Evolutionary conservation across 345 rosid genomes (phyloP).

Genomic region (Eucalyptus melliodora): DNA sequence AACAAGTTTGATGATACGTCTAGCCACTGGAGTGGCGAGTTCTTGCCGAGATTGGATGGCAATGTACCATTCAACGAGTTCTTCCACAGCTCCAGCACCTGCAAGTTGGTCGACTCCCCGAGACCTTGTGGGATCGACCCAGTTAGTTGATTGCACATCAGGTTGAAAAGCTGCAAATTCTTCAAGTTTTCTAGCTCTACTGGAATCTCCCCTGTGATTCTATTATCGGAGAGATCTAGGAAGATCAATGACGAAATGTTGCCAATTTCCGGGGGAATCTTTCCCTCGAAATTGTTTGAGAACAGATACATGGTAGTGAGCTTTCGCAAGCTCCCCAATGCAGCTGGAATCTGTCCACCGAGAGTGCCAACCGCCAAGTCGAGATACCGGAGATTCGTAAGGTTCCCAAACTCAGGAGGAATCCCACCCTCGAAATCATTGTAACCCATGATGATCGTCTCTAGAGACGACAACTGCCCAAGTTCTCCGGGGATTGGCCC

Average conservation of each 20-base stretch:
- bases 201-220: slow-evolving; percentile 59
- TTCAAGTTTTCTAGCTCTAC: slow-evolving; percentile 29
- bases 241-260: slow-evolving; percentile 37
- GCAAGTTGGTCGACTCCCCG: slow-evolving; percentile 42
- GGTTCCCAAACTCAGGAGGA: slow-evolving; percentile 60
- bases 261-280: slow-evolving; percentile 52
- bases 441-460: slow-evolving; percentile 63
- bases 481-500: slow-evolving; percentile 50
- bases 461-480: slow-evolving; percentile 46
- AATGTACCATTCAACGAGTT: slow-evolving; percentile 49
- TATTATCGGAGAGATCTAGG: slow-evolving; percentile 67
- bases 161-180: slow-evolving; percentile 56
- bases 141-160: slow-evolving; percentile 60
- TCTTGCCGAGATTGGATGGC: slow-evolving; percentile 48
- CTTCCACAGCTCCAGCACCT: slow-evolving; percentile 71
- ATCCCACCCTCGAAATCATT: slow-evolving; percentile 54
- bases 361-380: slow-evolving; percentile 69
- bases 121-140: slow-evolving; percentile 40
- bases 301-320: slow-evolving; percentile 60
- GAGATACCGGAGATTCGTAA: slow-evolving; percentile 48
- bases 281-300: slow-evolving; percentile 46
- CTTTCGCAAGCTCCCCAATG: slow-evolving; percentile 36
- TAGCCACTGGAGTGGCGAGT: slow-evolving; percentile 51
- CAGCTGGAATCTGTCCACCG: slow-evolving; percentile 47
- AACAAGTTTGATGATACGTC: slow-evolving; percentile 65